Evolutionary conservation across 345 rosid genomes (phyloP), one percentile per base, ranked within the genome.

Genomic region (Citrus inodora): DNA sequence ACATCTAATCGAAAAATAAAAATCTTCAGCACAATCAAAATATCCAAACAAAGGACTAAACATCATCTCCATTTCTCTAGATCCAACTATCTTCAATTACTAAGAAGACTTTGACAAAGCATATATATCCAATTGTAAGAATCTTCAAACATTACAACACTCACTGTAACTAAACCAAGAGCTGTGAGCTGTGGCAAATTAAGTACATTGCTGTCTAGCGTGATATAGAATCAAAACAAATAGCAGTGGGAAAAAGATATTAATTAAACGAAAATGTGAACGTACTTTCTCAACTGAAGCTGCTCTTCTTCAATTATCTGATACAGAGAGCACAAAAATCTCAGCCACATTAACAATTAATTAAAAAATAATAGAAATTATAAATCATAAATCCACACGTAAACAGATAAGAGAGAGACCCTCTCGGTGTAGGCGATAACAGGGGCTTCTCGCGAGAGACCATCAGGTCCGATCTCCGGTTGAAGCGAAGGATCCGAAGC

Each of bases 341-440:
- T 58, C 10, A 73, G 74, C 74, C 70, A 71, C 58, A 69, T 79
- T 84, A 42, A 46, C 37, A 21, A 32, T 42, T 22, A 78, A 56
- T 78, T 65, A 67, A 59, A 37, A 67, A 16, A 25, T 27, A 35
- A 28, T 58, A 66, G 30, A 38, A 53, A 76, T 46, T 46, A 46
- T 3, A 14, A 70, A 35, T 9, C 4, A 48, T n/a, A 51, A 5
- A 24, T 14, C 32, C 42, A 76, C 24, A 22, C 2, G n/a, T 51
- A 73, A 6, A 35, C 10, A 25, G 22, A 78, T 25, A 73, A 80
- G 61, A 42, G 27, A 69, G 55, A 30, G 35, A 97, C 97, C 96
- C 87, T 92, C 88, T 93, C 98, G 6, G 98, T 97, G 78, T 94
- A 97, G 86, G 97, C 89, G 79, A 94, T 91, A 82, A 93, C 87